Base-by-base conservation (phyloP, 192 early-diverging fungal genomes). In the Coemansia sp. region DNA sequence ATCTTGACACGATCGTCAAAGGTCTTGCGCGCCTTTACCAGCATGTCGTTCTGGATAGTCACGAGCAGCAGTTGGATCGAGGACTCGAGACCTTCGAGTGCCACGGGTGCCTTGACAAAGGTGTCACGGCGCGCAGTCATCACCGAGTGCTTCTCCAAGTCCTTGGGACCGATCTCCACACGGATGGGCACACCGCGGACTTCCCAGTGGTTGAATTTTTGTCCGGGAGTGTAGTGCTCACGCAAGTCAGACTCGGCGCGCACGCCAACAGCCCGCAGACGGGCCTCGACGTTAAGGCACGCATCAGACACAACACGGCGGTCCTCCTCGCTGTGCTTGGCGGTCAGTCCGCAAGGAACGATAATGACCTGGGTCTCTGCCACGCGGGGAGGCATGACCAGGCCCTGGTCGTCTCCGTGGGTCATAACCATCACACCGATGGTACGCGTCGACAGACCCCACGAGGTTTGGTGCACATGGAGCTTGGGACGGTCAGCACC, bases 191-290 rank as follows among this genome's bases (percentile, higher is more conserved):
- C 94, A 82, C 98, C 98, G 79, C 95, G 86, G 55, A 98, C 76
- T 78, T 99, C 96, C 98, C 98, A 99, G 86, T 98, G 95, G 88
- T 94, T 98, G 91, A 94, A 99, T 86, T 99, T 99, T 88, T 90
- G 95, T 14, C 95, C 96, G 62, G 96, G 92, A 31, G 93, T 92
- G 89, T 94, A 92, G 73, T 88, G 90, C 23, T 93, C 89, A 51
- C 96, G 86, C 51, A 86, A 59, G 73, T 98, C 96, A 8, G 89
- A 74, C 71, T 94, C 91, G 66, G 87, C 91, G 19, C 92, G 87
- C 34, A 98, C 82, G 57, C 94, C 94, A 36, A 75, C 86, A 51
- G 72, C 78, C 69, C 91, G 89, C 69, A 98, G 82, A 23, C 78
- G 86, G 21, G 78, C 80, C 58, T 87, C 87, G 19, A 93, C 84